Conservation (phyloP, 1,284 basidiomycete genomes). For the Heterobasidion irregulare region DNA sequence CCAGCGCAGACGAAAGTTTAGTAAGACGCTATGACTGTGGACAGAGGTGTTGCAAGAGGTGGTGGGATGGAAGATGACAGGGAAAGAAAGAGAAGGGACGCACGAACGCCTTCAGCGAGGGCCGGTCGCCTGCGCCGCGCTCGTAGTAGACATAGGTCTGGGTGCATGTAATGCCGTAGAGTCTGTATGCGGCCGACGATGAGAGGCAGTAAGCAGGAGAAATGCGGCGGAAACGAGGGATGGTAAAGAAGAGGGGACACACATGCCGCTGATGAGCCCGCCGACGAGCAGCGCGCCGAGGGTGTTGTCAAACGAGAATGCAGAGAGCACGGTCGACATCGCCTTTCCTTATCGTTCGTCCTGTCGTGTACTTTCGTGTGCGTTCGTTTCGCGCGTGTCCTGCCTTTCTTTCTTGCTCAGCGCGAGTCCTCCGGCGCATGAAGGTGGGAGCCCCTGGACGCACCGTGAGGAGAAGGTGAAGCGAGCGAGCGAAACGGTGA, state of each 20-base stretch:
- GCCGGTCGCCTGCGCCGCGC: constrained; percentile 28
- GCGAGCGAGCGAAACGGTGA: no score
- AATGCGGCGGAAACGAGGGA: not conserved
- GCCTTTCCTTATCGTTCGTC: no score
- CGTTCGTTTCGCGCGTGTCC: not conserved
- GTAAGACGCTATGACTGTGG: not conserved
- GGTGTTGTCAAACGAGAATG: constrained; percentile 6
- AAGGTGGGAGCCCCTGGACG: no score
- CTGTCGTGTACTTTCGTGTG: not conserved
- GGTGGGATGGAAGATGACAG: not conserved
- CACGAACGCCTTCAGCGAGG: constrained; percentile 31
- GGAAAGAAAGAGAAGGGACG: constrained; percentile 9
- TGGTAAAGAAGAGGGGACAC: constrained; percentile 1
- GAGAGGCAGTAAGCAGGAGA: not conserved
- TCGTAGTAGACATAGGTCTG: constrained; percentile 47
- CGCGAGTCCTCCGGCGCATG: no score
- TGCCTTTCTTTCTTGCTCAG: no score
- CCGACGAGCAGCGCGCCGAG: constrained; percentile 16
- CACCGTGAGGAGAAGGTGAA: no score
- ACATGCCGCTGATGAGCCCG: constrained; percentile 17
- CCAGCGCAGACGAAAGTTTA: not conserved
- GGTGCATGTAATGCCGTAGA: constrained; percentile 50
- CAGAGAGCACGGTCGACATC: not conserved
- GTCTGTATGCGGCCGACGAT: constrained; percentile 22
- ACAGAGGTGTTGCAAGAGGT: not conserved